These are phyloP conservation scores for Peniophora sp. DNA, from an alignment of 1,284 basidiomycete genomes.

Conservation along the genomic window DNA sequence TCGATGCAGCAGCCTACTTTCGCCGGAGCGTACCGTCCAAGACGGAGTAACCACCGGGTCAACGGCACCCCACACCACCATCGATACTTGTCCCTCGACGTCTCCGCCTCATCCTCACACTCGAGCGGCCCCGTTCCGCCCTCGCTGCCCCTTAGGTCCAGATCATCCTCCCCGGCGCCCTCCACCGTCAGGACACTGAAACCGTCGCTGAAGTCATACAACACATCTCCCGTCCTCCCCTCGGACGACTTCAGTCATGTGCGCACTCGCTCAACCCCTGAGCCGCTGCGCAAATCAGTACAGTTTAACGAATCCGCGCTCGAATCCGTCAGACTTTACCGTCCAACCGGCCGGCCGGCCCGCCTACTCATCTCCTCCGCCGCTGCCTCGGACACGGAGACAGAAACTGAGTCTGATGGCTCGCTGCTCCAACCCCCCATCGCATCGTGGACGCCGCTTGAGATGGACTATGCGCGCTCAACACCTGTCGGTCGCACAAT, in stretches of 20 bases:
- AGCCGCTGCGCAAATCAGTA: neutral
- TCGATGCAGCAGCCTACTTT: too few relatives aligned
- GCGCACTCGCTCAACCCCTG: neutral
- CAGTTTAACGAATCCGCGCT: conserved; percentile 3
- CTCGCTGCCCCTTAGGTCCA: too few relatives aligned
- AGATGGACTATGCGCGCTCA: neutral
- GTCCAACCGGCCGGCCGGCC: neutral
- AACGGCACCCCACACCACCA: too few relatives aligned
- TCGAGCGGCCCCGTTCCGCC: too few relatives aligned
- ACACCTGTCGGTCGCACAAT: neutral
- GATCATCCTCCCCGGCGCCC: neutral
- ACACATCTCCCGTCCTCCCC: conserved; percentile 1
- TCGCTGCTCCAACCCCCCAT: neutral
- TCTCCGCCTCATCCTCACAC: too few relatives aligned
- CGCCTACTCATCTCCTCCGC: neutral
- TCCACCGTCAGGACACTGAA: conserved; percentile 1
- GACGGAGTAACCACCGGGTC: too few relatives aligned
- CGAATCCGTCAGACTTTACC: neutral
- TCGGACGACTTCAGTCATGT: neutral
- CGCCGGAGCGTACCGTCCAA: too few relatives aligned
- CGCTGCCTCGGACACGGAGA: neutral
- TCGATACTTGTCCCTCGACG: too few relatives aligned
- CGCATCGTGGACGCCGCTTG: neutral
- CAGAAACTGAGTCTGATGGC: neutral
- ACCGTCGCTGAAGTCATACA: conserved; percentile 1